Conservation (phyloP, 2,329 filamentous ascomycete genomes). For the Colletotrichum theobromicola region DNA sequence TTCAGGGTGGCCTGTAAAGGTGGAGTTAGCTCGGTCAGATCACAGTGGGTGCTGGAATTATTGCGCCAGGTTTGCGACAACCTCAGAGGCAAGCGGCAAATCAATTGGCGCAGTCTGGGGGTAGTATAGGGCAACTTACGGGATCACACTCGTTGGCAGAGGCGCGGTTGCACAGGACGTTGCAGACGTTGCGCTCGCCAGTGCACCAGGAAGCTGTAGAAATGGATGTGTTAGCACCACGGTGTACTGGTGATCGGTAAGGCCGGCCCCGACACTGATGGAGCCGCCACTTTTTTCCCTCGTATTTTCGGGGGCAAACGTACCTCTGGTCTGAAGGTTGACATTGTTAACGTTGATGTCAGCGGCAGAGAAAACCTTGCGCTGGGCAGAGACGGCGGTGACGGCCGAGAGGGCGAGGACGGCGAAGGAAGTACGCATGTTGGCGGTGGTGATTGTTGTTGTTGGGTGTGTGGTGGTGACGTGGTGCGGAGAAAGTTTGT, state of each 20-base stretch:
- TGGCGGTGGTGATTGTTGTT: not conserved
- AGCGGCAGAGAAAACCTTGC: constrained; percentile 12
- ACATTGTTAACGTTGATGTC: constrained; percentile 16
- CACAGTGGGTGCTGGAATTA: not conserved
- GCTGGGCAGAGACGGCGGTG: constrained; percentile 18
- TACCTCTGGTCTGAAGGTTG: constrained; percentile 3
- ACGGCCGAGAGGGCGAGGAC: constrained; percentile 20
- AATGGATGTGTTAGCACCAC: not conserved
- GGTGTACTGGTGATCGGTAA: not conserved
- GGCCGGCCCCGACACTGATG: not conserved
- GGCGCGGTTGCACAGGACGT: constrained; percentile 48
- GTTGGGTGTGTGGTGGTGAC: not conserved
- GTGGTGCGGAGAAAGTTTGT: not conserved
- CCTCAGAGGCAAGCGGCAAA: not conserved
- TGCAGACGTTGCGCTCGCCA: constrained; percentile 56
- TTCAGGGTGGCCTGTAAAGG: constrained; percentile 42
- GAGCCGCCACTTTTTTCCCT: not conserved
- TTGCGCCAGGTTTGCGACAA: not conserved
- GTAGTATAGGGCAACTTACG: constrained; percentile 41
- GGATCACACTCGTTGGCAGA: constrained; percentile 48
- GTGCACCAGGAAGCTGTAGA: constrained; percentile 56
- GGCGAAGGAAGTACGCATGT: constrained; percentile 21
- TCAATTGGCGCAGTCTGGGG: not conserved
- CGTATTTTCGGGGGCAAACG: not conserved
- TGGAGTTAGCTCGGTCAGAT: constrained; percentile 4